phyloP scores from a whole-genome alignment of 2,329 filamentous ascomycete species.

The Fusarium sp. region DNA sequence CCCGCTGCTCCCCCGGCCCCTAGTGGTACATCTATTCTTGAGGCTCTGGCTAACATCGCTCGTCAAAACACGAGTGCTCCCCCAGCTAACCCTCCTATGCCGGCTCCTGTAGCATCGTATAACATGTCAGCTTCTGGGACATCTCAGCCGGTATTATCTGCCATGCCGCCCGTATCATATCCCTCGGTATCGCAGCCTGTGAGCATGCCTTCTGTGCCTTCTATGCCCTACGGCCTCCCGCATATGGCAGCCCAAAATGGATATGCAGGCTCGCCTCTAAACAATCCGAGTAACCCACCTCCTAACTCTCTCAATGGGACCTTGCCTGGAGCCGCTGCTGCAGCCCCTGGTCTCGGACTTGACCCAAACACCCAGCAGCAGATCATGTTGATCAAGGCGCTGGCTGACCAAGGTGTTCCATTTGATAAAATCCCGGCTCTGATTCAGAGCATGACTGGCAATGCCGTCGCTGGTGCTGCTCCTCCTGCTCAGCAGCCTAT shows the following conservation, averaged over 20 bases:
- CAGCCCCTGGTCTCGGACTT: constrained; percentile 53
- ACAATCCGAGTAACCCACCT: constrained; percentile 47
- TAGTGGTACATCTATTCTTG: constrained; percentile 73
- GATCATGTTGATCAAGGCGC: constrained; percentile 78
- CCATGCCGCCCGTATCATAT: constrained; percentile 52
- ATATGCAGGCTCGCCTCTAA: constrained; percentile 46
- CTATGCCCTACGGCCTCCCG: constrained; percentile 57
- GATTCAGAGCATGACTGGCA: constrained; percentile 64
- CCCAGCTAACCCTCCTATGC: constrained; percentile 54
- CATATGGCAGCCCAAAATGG: constrained; percentile 54
- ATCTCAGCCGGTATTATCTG: constrained; percentile 51
- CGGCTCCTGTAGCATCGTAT: constrained; percentile 60
- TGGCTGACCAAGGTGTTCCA: constrained; percentile 80
- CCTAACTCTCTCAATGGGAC: constrained; percentile 50
- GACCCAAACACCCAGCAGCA: constrained; percentile 75
- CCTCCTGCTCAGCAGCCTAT: constrained; percentile 47
- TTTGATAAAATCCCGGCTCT: constrained; percentile 78
- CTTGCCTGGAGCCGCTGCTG: constrained; percentile 51
- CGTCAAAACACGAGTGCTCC: constrained; percentile 73
- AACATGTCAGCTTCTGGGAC: constrained; percentile 51
- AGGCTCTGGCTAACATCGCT: constrained; percentile 83
- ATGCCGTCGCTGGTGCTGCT: constrained; percentile 50
- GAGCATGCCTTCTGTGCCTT: constrained; percentile 67
- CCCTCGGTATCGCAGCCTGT: constrained; percentile 67
- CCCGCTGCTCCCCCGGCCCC: constrained; percentile 58